phyloP scores from a whole-genome alignment of 352 stramenopile species.

The Phytophthora melonis region DNA sequence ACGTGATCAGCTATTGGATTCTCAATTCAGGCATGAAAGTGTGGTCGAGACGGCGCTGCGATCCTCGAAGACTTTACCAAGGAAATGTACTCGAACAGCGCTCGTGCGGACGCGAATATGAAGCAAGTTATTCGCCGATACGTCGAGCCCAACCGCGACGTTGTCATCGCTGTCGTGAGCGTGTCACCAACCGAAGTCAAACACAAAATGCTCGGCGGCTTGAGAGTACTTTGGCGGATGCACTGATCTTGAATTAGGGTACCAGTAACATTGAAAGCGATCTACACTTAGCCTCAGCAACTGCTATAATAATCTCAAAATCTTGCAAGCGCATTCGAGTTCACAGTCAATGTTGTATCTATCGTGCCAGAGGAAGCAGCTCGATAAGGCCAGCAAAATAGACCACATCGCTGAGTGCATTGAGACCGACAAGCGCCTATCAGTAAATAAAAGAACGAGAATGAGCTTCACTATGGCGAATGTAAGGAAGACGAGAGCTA shows the following conservation, averaged over 20 bases:
- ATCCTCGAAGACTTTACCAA: constrained; percentile 42
- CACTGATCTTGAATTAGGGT: no score
- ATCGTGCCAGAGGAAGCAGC: not conserved
- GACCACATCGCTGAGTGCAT: not conserved
- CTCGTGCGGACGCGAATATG: constrained; percentile 31
- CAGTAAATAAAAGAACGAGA: not conserved
- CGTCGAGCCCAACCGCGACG: constrained; percentile 37
- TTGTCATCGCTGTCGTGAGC: constrained; percentile 41
- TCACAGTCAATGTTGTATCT: no score
- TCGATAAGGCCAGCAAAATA: not conserved
- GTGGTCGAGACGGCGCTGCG: no score
- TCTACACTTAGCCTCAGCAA: no score
- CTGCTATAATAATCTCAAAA: no score
- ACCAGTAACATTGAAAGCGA: no score
- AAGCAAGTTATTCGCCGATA: constrained; percentile 40
- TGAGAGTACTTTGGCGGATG: not conserved
- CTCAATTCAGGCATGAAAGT: no score
- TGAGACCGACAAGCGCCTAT: not conserved
- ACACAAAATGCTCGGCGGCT: constrained; percentile 22
- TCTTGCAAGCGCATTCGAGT: no score
- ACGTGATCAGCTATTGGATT: no score
- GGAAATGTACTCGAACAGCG: constrained; percentile 32
- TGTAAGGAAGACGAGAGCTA: no score
- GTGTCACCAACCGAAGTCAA: constrained; percentile 37
- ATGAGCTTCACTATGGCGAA: no score